A percentile compares a stretch with the other conserved stretches of the same genome.
Evolutionary conservation across 805 yeast genomes (phyloP).

Genomic region (Starmera quercuum): DNA sequence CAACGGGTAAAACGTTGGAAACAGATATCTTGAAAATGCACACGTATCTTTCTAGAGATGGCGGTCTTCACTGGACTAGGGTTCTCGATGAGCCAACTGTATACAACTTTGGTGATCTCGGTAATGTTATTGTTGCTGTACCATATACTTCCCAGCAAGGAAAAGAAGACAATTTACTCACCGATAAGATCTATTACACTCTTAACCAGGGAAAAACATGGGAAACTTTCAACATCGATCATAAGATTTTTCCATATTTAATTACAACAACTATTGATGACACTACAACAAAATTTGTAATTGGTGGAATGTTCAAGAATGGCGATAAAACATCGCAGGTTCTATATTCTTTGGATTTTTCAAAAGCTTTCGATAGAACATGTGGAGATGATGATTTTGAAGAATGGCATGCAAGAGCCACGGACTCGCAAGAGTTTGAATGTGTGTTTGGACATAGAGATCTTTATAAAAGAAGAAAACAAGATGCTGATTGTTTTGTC

Average conservation of each 20-base stretch:
- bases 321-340: conserved; percentile 6
- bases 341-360: conserved; percentile 43
- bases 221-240: conserved; percentile 41
- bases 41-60: conserved; percentile 69
- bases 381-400: conserved; percentile 51
- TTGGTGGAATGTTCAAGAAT: conserved; percentile 32
- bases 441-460: conserved; percentile 72
- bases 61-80: conserved; percentile 66
- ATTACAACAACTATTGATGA: conserved; percentile 64
- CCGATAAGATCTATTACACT: conserved; percentile 42
- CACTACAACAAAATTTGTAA: conserved; percentile 53
- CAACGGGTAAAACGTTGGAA: conserved; percentile 20
- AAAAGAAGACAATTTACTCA: conserved; percentile 26
- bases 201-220: conserved; percentile 70
- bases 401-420: conserved; percentile 46
- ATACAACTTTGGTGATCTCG: conserved; percentile 69
- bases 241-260: conserved; percentile 30
- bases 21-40: conserved; percentile 16
- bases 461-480: conserved; percentile 57
- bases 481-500: conserved; percentile 51
- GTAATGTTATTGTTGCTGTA: conserved; percentile 61
- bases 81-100: conserved; percentile 44
- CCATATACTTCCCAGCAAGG: conserved; percentile 8
- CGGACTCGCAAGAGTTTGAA: conserved; percentile 18
- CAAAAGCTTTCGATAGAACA: conserved; percentile 42